Evolutionary conservation across 2,329 filamentous ascomycete genomes (phyloP), one percentile per base, ranked within the genome.

Genomic region (Exophiala lecanii-corni): DNA sequence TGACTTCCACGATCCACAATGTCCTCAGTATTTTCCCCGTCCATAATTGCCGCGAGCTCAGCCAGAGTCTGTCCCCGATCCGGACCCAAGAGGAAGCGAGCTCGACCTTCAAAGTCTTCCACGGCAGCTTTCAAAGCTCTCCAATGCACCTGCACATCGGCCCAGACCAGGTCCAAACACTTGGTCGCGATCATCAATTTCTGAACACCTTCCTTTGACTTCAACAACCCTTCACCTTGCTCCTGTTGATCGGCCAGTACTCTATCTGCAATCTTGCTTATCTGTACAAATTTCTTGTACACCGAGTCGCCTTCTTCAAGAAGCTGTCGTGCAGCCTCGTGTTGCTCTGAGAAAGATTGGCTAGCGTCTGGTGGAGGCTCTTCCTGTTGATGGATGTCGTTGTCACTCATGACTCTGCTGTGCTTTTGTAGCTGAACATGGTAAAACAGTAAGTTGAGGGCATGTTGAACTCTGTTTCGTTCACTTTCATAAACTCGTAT

Each of bases 131-230:
- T 40, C 40, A 47, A 25, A 6, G 16, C 13, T 5, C 5, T 12
- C 20, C 28, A 43, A 7, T 18, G 16, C 6, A n/a, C 10, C n/a
- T 35, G 40, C 32, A 45, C 38, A 9, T 45, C 38, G 5, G 18
- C 17, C 46, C 46, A 49, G 13, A 49, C 9, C 3, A 19, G 23
- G 21, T 45, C 41, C 15, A 49, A 15, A 32, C 41, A 44, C n/a
- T 49, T 49, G 15, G 39, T 36, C 33, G 26, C 34, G 18, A 49
- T 34, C 3, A 34, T 41, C 26, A 49, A 28, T 25, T 45, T 49
- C 23, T 41, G 41, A 9, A 39, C 16, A 9, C 25, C 41, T 16
- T 26, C 28, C 12, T 18, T 12, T 7, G 19, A 36, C 25, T 23
- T n/a, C 5, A 32, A 15, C 4, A 49, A 13, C 12, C 39, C 13